phyloP scores from a whole-genome alignment of 768 basidiomycete species.

The Gyrodon lividus region DNA sequence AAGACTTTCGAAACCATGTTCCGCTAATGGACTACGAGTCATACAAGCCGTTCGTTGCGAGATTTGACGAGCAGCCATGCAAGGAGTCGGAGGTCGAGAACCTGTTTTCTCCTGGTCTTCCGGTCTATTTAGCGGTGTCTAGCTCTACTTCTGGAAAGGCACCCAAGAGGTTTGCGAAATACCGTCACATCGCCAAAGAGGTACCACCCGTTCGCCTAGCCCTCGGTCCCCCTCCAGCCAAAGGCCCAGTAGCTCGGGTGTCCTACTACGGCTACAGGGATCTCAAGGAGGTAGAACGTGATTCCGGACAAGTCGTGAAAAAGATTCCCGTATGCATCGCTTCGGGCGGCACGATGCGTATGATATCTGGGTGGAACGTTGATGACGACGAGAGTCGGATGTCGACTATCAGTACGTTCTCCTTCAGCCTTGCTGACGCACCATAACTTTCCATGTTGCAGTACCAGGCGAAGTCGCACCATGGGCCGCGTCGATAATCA shows the following conservation, averaged over 20 bases:
- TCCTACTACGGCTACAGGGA: neutral
- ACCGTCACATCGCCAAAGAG: neutral
- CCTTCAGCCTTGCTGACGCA: neutral
- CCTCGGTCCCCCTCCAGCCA: neutral
- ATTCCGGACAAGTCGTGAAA: neutral
- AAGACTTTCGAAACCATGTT: slow-evolving; percentile 7
- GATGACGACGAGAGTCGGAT: slow-evolving; percentile 4
- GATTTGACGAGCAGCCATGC: slow-evolving; percentile 16
- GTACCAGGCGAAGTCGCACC: slow-evolving; percentile 1
- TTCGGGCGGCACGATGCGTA: neutral
- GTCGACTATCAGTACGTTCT: neutral
- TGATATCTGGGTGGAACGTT: neutral
- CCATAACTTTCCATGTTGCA: neutral
- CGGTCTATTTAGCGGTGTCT: slow-evolving; percentile 7
- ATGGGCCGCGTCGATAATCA: slow-evolving; percentile 2
- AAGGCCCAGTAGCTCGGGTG: neutral
- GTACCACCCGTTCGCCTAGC: neutral
- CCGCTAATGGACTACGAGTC: slow-evolving; percentile 12
- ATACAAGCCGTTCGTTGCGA: slow-evolving; percentile 15
- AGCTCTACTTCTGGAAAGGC: slow-evolving; percentile 17
- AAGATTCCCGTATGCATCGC: neutral
- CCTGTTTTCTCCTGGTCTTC: slow-evolving; percentile 21
- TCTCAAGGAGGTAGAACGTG: neutral
- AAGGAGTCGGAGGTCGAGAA: slow-evolving; percentile 17
- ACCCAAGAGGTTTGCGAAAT: slow-evolving; percentile 10